Conservation (phyloP, 148 eudicot species). For the Cornus controversa region DNA sequence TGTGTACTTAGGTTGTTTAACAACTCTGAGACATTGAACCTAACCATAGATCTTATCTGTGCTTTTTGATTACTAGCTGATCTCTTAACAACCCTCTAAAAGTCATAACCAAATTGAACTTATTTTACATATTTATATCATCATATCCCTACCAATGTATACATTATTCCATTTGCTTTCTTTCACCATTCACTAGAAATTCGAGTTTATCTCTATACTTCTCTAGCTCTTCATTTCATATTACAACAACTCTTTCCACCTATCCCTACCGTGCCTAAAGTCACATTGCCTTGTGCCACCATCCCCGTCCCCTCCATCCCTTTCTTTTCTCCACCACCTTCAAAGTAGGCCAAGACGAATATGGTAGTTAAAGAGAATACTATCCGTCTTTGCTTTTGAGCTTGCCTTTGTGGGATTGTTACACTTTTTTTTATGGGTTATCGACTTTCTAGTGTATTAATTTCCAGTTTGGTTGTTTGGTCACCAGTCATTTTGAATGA, state of each 20-base stretch:
- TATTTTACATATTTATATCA: too few relatives aligned
- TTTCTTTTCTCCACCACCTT: conserved; percentile 10
- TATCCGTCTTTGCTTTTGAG: background rate
- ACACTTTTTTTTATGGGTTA: conserved; percentile 22
- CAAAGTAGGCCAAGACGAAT: background rate
- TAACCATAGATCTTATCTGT: too few relatives aligned
- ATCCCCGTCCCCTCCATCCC: conserved; percentile 1
- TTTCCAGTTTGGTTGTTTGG: too few relatives aligned
- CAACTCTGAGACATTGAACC: too few relatives aligned
- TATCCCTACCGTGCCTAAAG: background rate
- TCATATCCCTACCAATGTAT: too few relatives aligned
- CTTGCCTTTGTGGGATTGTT: background rate
- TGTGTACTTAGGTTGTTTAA: too few relatives aligned
- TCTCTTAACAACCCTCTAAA: too few relatives aligned
- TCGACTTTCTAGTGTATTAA: too few relatives aligned
- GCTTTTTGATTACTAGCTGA: too few relatives aligned
- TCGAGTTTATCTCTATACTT: too few relatives aligned
- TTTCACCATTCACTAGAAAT: background rate
- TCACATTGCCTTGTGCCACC: background rate
- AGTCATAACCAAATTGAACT: background rate
- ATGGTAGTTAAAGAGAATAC: background rate
- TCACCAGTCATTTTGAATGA: too few relatives aligned
- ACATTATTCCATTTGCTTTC: background rate
- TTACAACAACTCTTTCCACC: background rate
- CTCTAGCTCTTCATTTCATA: too few relatives aligned